phyloP scores from a whole-genome alignment of 2,329 filamentous ascomycete genomes.

The Phaeosphaeriaceae sp. region DNA sequence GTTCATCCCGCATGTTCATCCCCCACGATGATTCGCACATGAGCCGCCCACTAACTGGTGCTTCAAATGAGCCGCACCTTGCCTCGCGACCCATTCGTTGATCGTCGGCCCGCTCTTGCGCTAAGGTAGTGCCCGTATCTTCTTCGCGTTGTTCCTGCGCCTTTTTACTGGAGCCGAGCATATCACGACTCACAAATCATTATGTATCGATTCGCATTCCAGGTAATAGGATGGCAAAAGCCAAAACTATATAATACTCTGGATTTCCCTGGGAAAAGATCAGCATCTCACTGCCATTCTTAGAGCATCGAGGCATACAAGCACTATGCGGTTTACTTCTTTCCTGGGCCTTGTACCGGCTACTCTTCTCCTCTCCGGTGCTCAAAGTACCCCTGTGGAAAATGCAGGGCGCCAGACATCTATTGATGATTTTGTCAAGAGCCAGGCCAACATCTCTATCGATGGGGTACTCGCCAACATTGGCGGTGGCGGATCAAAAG shows the following conservation, averaged over 20 bases:
- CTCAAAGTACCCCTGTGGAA: conserved; percentile 13
- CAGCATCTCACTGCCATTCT: conserved; percentile 8
- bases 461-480: conserved; percentile 63
- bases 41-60: conserved; percentile 10
- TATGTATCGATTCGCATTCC: neutral
- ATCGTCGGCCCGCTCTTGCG: conserved; percentile 17
- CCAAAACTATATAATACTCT: conserved; percentile 7
- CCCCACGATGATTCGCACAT: conserved; percentile 13
- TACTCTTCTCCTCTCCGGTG: conserved; percentile 14
- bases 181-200: neutral
- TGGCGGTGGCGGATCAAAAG: conserved; percentile 58
- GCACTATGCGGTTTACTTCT: conserved; percentile 22
- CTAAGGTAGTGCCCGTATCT: conserved; percentile 19
- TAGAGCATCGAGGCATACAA: neutral
- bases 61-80: conserved; percentile 21
- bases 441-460: conserved; percentile 57
- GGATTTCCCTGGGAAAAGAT: neutral
- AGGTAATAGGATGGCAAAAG: neutral
- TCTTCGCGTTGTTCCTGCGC: conserved; percentile 7
- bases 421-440: conserved; percentile 46
- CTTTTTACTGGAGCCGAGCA: conserved; percentile 10
- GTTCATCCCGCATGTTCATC: neutral
- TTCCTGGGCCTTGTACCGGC: conserved; percentile 21
- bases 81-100: conserved; percentile 15
- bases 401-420: conserved; percentile 13